A percentile compares a stretch with the other conserved stretches of the same genome.
Evolutionary conservation across 2,329 filamentous ascomycete species (phyloP).

Genomic region (Penicillium olsonii): DNA sequence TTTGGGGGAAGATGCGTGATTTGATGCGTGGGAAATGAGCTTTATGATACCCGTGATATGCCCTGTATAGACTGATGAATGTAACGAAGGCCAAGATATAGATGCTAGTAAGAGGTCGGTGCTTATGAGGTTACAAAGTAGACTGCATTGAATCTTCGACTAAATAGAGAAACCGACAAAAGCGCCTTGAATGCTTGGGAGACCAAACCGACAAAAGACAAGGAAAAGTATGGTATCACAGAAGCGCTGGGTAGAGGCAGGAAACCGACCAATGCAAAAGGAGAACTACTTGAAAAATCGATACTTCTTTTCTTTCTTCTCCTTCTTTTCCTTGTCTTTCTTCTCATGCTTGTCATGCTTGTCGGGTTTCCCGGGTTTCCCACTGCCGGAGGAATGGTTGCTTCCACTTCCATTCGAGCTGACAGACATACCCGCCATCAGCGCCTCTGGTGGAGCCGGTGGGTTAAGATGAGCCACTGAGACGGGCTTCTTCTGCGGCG

Average conservation of each 20-base stretch:
- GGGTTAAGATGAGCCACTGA: slow-evolving; percentile 26
- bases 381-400: slow-evolving; percentile 21
- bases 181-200: slow-evolving; percentile 21
- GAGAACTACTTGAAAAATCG: slow-evolving; percentile 52
- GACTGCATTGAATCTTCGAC: slow-evolving; percentile 1
- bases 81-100: background rate
- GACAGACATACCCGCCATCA: slow-evolving; percentile 40
- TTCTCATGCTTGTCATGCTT: slow-evolving; percentile 52
- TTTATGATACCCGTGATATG: background rate
- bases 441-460: slow-evolving; percentile 33
- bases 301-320: slow-evolving; percentile 61
- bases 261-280: slow-evolving; percentile 1
- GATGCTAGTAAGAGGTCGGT: too few relatives aligned
- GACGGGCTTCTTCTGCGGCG: slow-evolving; percentile 25
- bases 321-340: slow-evolving; percentile 55
- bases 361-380: slow-evolving; percentile 46
- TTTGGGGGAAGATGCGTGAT: slow-evolving; percentile 49
- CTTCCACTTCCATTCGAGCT: slow-evolving; percentile 31
- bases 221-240: slow-evolving; percentile 38
- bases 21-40: background rate
- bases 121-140: background rate
- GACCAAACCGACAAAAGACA: slow-evolving; percentile 16
- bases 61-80: background rate
- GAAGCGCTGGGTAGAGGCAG: slow-evolving; percentile 27
- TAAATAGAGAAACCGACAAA: slow-evolving; percentile 5